Base-by-base conservation (phyloP, 306 rosid species). In the Calophaca sinica region DNA sequence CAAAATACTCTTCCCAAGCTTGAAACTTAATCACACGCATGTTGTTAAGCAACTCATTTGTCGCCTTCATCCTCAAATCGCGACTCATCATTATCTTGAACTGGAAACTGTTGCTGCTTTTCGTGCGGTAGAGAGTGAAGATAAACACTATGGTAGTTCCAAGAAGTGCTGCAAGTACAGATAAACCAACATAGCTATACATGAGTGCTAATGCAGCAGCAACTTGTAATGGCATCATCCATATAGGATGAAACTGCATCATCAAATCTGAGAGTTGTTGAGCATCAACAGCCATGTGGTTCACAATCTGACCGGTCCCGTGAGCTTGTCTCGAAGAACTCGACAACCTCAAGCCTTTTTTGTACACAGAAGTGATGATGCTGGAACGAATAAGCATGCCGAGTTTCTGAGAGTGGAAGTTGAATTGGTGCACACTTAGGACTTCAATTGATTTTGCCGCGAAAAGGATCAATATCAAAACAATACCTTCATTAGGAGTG, bases 201-300 rank as follows among this genome's bases (percentile, higher is more conserved):
- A 93, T 86, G n/a, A 93, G 89, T 5, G 20, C 78, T 42, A 93
- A 70, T 6, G 96, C 91, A 3, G 83, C 79, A 5, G 28, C 5
- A 41, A 93, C 88, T 78, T 93, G 98, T 15, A 93, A 54, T 31
- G 98, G 98, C 89, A 86, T 87, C 74, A 93, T 14, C 98, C 98
- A 93, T 15, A 93, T 66, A 4, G 91, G 78, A 54, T 93, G 96
- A 50, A 93, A 77, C 87, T 86, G 98, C 48, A 80, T 13, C 94
- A 90, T 88, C 94, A 93, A 78, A 73, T 90, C 90, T 0, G 98
- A 79, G 6, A 93, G 86, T 31, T 93, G 98, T 26, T 90, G 98
- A 2, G 94, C 93, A 89, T 93, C 98, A 20, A 90, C 94, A 20
- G 96, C 91, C 96, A 93, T 93, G 82, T 90, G 88, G 44, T 93